These are phyloP conservation scores for Phytophthora gonapodyides DNA, from an alignment of 352 stramenopile genomes.

Conservation along the genomic window DNA sequence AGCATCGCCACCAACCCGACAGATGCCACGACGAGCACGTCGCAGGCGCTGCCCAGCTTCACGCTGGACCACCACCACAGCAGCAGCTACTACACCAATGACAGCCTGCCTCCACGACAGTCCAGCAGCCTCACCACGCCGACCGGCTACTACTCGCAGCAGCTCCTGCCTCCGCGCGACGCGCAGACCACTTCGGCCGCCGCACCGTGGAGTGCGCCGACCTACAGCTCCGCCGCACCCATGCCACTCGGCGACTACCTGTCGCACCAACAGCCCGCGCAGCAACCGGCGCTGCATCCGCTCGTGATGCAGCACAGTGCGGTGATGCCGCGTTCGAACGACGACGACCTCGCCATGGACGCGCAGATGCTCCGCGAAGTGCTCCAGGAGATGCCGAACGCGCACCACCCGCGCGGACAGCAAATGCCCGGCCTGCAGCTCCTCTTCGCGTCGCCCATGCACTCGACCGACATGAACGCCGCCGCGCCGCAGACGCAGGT, in stretches of 20 bases:
- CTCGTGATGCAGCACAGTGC: conserved; percentile 38
- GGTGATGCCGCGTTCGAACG: conserved; percentile 28
- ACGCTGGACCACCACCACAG: conserved; percentile 32
- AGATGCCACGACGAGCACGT: conserved; percentile 22
- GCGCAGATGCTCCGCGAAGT: conserved; percentile 50
- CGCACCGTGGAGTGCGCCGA: conserved; percentile 21
- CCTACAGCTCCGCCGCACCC: conserved; percentile 9
- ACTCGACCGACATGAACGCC: conserved; percentile 30
- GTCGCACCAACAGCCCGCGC: conserved; percentile 19
- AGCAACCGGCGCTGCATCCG: conserved; percentile 30
- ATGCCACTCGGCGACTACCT: conserved; percentile 22
- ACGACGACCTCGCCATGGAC: conserved; percentile 46
- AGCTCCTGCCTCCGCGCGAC: conserved; percentile 25
- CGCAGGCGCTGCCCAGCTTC: conserved; percentile 34
- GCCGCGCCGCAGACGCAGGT: conserved; percentile 3
- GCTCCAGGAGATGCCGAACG: conserved; percentile 40
- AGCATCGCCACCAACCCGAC: conserved; percentile 29
- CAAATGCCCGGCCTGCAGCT: conserved; percentile 42
- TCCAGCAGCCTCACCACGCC: conserved; percentile 16
- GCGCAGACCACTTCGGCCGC: conserved; percentile 13
- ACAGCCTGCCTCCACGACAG: conserved; percentile 15
- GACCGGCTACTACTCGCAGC: conserved; percentile 34
- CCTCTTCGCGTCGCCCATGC: conserved; percentile 40
- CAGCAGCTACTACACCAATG: conserved; percentile 24
- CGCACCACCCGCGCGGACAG: conserved; percentile 24